A percentile compares a stretch with the other conserved stretches of the same genome.
Evolutionary conservation across 257 asterid genomes (phyloP).

Genomic region (Gynochthodes officinalis): DNA sequence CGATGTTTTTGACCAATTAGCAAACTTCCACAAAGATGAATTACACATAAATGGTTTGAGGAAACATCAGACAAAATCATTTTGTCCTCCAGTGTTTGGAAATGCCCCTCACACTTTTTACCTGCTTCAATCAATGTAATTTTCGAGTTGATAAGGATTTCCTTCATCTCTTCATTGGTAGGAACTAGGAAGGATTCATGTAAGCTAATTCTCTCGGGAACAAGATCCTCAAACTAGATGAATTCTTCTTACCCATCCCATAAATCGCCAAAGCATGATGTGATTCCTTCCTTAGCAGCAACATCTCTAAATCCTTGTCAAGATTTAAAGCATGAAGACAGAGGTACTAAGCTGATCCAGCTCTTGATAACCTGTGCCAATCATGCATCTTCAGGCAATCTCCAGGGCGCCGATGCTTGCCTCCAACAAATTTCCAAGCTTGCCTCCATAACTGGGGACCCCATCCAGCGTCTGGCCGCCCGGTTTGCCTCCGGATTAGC

Average conservation of each 20-base stretch:
- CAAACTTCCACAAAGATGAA: constrained; percentile 33
- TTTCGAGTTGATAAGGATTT: neutral
- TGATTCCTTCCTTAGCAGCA: constrained; percentile 35
- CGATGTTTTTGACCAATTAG: neutral
- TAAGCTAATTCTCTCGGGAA: neutral
- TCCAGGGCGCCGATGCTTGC: constrained; percentile 47
- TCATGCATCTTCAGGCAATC: constrained; percentile 49
- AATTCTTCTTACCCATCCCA: constrained; percentile 29
- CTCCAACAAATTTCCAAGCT: constrained; percentile 38
- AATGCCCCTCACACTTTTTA: constrained; percentile 29
- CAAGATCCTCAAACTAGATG: neutral
- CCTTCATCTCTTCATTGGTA: neutral
- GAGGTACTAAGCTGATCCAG: constrained; percentile 41
- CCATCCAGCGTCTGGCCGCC: constrained; percentile 48
- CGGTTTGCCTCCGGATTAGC: constrained; percentile 54
- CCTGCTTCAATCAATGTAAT: constrained; percentile 11
- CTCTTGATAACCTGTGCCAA: constrained; percentile 45
- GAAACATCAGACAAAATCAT: neutral
- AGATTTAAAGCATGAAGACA: constrained; percentile 37
- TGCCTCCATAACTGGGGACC: constrained; percentile 44
- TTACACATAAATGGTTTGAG: constrained; percentile 18
- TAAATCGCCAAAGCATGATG: constrained; percentile 33
- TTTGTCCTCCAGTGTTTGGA: constrained; percentile 8
- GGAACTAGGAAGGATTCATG: too few species aligned
- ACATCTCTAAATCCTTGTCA: constrained; percentile 18